phyloP scores from a whole-genome alignment of 176 grass and related monocot genomes.

The Triticum dicoccoides region DNA sequence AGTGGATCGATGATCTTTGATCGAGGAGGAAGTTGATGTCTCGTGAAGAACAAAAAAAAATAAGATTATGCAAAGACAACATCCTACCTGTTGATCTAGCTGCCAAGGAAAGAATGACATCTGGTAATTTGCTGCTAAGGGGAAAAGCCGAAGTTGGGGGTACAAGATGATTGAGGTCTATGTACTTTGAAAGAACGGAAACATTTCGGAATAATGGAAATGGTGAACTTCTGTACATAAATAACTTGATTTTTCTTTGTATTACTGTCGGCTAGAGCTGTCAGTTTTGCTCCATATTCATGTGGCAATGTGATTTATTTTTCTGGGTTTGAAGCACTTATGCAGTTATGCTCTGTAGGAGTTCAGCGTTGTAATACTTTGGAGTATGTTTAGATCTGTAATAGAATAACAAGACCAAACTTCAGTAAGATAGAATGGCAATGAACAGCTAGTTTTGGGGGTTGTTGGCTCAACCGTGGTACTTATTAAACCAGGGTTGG shows the following conservation, averaged over 20 bases:
- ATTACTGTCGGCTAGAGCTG: slow-evolving; percentile 9
- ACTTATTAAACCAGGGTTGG: not conserved
- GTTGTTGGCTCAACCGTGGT: not conserved
- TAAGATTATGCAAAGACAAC: not conserved
- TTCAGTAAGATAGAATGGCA: not conserved
- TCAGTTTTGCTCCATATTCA: slow-evolving; percentile 8
- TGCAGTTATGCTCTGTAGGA: not conserved
- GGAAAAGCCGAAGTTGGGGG: not conserved
- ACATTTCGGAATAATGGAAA: slow-evolving; percentile 40
- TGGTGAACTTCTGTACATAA: slow-evolving; percentile 49
- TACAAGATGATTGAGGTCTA: not conserved
- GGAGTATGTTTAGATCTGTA: slow-evolving; percentile 5
- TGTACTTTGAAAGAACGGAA: slow-evolving; percentile 24
- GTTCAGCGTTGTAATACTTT: not conserved
- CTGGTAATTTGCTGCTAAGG: slow-evolving; percentile 17
- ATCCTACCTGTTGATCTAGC: slow-evolving; percentile 7
- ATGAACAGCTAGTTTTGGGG: not conserved
- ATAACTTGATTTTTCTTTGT: slow-evolving; percentile 32
- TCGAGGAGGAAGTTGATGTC: slow-evolving; percentile 16
- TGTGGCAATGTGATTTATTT: not conserved
- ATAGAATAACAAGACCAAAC: slow-evolving; percentile 15
- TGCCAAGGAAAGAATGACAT: not conserved
- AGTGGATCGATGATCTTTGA: not conserved
- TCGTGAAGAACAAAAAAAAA: slow-evolving; percentile 23
- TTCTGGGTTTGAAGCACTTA: not conserved